phyloP scores from a whole-genome alignment of 306 rosid species.

The Canavalia ensiformis region DNA sequence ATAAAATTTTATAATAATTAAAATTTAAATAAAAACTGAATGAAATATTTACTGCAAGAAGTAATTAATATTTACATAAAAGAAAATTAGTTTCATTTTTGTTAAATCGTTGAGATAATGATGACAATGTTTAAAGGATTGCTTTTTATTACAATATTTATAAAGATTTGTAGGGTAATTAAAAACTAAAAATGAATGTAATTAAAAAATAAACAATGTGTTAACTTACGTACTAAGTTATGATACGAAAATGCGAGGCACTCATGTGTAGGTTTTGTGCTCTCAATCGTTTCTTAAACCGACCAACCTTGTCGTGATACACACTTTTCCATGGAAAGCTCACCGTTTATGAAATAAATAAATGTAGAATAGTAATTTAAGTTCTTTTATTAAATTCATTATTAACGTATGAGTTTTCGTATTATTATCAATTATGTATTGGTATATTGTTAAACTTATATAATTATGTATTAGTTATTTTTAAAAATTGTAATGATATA shows the following conservation, averaged over 20 bases:
- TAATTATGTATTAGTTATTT: too few relatives aligned
- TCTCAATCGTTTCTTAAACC: background rate
- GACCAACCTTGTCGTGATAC: background rate
- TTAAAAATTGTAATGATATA: too few relatives aligned
- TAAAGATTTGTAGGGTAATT: background rate
- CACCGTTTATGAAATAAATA: too few relatives aligned
- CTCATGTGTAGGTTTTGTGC: background rate
- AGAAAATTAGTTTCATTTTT: background rate
- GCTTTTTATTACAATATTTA: background rate
- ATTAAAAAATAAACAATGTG: background rate
- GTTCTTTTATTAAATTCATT: background rate
- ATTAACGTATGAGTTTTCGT: too few relatives aligned
- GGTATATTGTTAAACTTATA: too few relatives aligned
- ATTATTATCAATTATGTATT: too few relatives aligned
- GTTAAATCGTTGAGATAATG: background rate
- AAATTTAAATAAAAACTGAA: too few relatives aligned
- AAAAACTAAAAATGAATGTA: background rate
- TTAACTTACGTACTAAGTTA: slow-evolving; percentile 23
- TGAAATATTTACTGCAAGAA: too few relatives aligned
- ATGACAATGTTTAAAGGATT: background rate
- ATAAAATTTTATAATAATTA: too few relatives aligned
- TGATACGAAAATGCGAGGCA: background rate
- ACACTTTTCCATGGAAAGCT: too few relatives aligned
- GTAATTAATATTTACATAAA: too few relatives aligned
- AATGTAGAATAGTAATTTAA: too few relatives aligned